These are phyloP conservation scores for Bullera alba DNA, from an alignment of 768 basidiomycete species.

Conservation along the genomic window DNA sequence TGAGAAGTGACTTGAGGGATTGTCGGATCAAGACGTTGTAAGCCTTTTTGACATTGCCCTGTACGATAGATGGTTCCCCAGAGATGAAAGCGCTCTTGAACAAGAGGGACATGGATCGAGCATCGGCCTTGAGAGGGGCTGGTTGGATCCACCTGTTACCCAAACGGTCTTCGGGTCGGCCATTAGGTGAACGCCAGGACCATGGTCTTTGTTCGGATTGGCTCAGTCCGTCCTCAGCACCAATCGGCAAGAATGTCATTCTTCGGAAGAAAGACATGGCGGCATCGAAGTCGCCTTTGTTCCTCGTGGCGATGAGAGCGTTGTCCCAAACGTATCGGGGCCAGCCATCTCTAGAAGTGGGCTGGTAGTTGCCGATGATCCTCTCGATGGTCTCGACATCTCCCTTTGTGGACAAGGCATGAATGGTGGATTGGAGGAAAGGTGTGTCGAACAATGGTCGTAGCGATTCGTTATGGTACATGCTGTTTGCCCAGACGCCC, in stretches of 20 bases:
- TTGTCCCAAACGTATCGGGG: conserved; percentile 14
- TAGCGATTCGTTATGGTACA: conserved; percentile 13
- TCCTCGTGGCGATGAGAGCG: conserved; percentile 24
- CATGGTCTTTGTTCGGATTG: background rate
- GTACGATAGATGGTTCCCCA: background rate
- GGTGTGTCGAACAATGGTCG: conserved; percentile 6
- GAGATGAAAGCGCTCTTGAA: conserved; percentile 13
- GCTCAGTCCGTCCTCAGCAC: conserved; percentile 3
- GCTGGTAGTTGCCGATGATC: conserved; percentile 23
- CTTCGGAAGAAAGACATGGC: conserved; percentile 16
- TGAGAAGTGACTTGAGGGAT: background rate
- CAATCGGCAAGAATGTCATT: conserved; percentile 18
- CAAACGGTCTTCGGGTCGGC: conserved; percentile 5
- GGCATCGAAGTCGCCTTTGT: conserved; percentile 27
- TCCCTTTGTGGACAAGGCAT: conserved; percentile 16
- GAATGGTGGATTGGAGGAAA: conserved; percentile 16
- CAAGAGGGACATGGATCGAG: conserved; percentile 12
- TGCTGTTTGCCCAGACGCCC: conserved; percentile 21
- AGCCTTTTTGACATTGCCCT: background rate
- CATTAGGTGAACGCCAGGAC: conserved; percentile 16
- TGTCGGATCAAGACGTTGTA: background rate
- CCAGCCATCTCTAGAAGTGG: conserved; percentile 19
- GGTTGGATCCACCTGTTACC: conserved; percentile 12
- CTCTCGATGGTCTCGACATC: conserved; percentile 18
- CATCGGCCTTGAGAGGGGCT: conserved; percentile 4